Evolutionary conservation across 1,139 yeast genomes (phyloP), one percentile per base, ranked within the genome.

Genomic region (Debaryomyces subglobosus): DNA sequence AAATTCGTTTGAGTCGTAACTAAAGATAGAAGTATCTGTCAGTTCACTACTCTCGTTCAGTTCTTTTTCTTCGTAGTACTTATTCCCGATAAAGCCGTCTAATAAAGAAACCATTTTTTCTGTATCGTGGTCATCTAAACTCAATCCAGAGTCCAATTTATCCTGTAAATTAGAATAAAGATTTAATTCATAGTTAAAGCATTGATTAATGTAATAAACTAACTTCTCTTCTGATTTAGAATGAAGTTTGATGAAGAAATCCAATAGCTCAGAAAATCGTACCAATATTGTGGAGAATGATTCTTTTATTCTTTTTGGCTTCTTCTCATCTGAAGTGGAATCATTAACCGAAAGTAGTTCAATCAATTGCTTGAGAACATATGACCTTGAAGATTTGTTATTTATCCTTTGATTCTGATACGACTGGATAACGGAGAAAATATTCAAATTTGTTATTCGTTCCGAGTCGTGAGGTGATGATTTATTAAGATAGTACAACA

Each of bases 101-200:
- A 68, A 48, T 12, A 61, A 59, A 10, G 49, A 47, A 3, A 62
- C 63, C 20, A 68, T 53, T 39, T 58, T 55, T 18, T 62, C 63
- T 4, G 72, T 65, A 39, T 67, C 71, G 23, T 61, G 60, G 8
- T 62, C 56, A 9, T 49, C 53, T n/a, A 59, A 35, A 16, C 46
- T 49, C 16, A 50, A 33, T 15, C 52, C 50, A 6, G 51, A 37
- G 13, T 58, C 61, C 40, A 61, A 49, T 16, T 56, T 49, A 24
- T 56, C 47, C 34, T 59, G 59, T n/a, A 65, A 47, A 2, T 50
- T 48, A 7, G 60, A 45, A 45, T 55, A 62, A 48, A 57, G 64
- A 20, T 36, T 40, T 4, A 54, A 45, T 39, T 69, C 73, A 44
- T 65, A 55, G 5, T 46, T 46, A 27, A 60, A 52, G 45, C 72